phyloP scores from a whole-genome alignment of 2,329 filamentous ascomycete genomes.

The Nemania serpens region DNA sequence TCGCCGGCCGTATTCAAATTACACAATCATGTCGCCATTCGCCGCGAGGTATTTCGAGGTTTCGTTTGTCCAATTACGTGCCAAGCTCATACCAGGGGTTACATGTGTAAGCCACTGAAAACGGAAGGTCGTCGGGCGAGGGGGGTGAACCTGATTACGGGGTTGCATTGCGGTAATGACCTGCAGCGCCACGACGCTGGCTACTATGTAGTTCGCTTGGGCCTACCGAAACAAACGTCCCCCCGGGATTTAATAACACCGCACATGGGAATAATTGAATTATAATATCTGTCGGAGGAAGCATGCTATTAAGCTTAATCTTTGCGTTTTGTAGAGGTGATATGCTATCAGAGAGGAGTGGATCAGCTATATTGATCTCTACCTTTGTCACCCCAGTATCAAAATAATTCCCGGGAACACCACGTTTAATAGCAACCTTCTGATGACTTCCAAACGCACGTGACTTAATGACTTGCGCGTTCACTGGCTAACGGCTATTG shows the following conservation, averaged over 20 bases:
- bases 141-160: constrained; percentile 20
- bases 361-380: too few species aligned
- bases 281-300: neutral
- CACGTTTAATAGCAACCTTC: too few species aligned
- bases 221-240: neutral
- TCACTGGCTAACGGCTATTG: too few species aligned
- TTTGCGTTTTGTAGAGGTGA: neutral
- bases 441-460: too few species aligned
- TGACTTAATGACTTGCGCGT: too few species aligned
- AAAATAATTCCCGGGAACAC: too few species aligned
- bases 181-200: constrained; percentile 4
- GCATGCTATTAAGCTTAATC: neutral
- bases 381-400: too few species aligned
- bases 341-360: neutral
- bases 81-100: constrained; percentile 1
- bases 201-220: neutral
- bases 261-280: neutral
- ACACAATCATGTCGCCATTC: constrained; percentile 23
- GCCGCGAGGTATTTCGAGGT: constrained; percentile 16
- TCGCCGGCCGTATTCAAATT: neutral
- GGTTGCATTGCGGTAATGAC: constrained; percentile 18
- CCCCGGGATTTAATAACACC: neutral
- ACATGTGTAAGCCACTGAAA: constrained; percentile 15
- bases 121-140: constrained; percentile 16
- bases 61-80: constrained; percentile 14